A percentile compares a stretch with the other conserved stretches of the same genome.
phyloP scores from a whole-genome alignment of 805 yeast genomes.

The Danielia oregonensis region DNA sequence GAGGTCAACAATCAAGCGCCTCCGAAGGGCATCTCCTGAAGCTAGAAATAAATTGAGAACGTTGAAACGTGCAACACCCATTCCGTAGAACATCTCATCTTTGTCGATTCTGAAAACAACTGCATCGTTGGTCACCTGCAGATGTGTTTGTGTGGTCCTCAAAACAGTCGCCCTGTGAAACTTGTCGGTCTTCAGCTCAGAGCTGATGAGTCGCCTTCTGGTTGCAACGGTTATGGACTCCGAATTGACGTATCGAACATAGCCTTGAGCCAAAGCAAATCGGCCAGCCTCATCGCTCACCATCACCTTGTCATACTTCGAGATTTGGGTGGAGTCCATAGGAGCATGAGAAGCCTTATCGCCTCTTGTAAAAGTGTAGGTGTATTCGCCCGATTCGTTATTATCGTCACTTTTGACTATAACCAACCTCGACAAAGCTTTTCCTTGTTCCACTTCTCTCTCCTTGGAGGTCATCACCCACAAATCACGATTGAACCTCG shows the following conservation, averaged over 20 bases:
- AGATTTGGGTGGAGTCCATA: conserved; percentile 44
- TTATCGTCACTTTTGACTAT: conserved; percentile 29
- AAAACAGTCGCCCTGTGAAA: conserved; percentile 31
- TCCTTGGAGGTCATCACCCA: conserved; percentile 60
- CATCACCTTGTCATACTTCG: conserved; percentile 58
- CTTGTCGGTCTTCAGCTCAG: conserved; percentile 34
- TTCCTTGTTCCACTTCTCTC: conserved; percentile 60
- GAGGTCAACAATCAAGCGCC: conserved; percentile 54
- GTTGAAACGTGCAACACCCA: conserved; percentile 75
- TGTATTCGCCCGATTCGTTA: conserved; percentile 21
- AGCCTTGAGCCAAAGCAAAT: conserved; percentile 67
- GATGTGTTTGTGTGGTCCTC: conserved; percentile 6
- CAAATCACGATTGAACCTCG: conserved; percentile 54
- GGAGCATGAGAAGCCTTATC: conserved; percentile 8
- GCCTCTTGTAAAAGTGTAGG: conserved; percentile 48
- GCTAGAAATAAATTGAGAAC: conserved; percentile 61
- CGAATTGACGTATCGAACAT: conserved; percentile 42
- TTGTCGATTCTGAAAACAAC: conserved; percentile 65
- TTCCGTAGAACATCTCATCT: conserved; percentile 71
- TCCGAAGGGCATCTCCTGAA: conserved; percentile 41
- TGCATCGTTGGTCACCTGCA: conserved; percentile 4
- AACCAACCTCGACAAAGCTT: conserved; percentile 50
- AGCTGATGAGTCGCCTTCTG: conserved; percentile 48
- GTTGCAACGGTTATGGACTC: conserved; percentile 47
- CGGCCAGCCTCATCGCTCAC: conserved; percentile 81